These are phyloP conservation scores for Maudiozyma humilis DNA, from an alignment of 1,139 yeast species.

Conservation along the genomic window DNA sequence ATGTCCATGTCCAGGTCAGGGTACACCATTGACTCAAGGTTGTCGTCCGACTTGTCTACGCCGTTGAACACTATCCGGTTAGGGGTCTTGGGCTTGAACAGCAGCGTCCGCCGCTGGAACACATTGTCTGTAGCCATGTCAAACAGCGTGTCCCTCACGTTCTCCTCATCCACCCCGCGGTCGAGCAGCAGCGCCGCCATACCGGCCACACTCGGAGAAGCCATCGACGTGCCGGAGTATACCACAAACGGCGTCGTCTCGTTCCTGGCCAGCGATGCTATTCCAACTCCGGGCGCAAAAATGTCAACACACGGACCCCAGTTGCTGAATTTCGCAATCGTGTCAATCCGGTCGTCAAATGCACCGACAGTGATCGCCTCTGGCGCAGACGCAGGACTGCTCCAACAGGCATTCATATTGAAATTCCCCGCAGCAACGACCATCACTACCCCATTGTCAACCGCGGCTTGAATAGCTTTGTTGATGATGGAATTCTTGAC, in stretches of 20 bases:
- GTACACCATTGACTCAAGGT: conserved; percentile 21
- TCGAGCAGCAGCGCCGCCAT: conserved; percentile 57
- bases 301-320: conserved; percentile 86
- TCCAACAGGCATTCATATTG: conserved; percentile 64
- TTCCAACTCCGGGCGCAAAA: conserved; percentile 71
- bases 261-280: conserved; percentile 33
- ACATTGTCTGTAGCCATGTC: conserved; percentile 33
- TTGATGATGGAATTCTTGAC: conserved; percentile 56
- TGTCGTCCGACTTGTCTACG: conserved; percentile 23
- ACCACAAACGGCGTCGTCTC: conserved; percentile 14
- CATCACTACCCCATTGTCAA: conserved; percentile 59
- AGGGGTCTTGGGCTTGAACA: conserved; percentile 40
- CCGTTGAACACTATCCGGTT: conserved; percentile 40
- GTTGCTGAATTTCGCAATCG: conserved; percentile 67
- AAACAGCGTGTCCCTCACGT: conserved; percentile 37
- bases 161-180: conserved; percentile 40
- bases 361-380: conserved; percentile 81
- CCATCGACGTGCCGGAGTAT: conserved; percentile 82
- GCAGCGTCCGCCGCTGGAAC: conserved; percentile 32
- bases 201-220: conserved; percentile 77
- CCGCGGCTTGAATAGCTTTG: conserved; percentile 64
- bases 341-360: conserved; percentile 61
- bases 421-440: conserved; percentile 91
- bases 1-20: conserved; percentile 21
- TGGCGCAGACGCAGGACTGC: conserved; percentile 72